Base-by-base conservation (phyloP, 2,329 filamentous ascomycete species). In the Calonectria fujianensis region DNA sequence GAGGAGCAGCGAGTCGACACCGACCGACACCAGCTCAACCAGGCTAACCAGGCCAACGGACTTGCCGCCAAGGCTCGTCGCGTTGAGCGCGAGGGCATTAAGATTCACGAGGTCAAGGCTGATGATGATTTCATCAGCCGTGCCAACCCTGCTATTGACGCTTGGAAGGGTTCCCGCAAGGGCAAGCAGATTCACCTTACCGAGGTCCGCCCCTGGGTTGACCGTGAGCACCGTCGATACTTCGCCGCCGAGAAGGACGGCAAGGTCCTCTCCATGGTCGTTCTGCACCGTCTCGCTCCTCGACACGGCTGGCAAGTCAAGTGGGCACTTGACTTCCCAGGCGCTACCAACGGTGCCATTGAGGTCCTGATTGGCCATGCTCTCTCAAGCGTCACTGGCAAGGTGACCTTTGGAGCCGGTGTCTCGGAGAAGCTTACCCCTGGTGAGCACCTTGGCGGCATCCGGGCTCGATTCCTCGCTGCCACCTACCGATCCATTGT, bases 281-380 rank as follows among this genome's bases (percentile, higher is more conserved):
- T 96, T 11, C 88, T 98, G 80, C 94, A 94, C 69, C 94, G 95
- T 84, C 91, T 98, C 35, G 91, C 94, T 4, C 95, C 95, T 2
- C 89, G 91, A 45, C 92, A 97, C 83, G 96, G 96, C 70, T 97
- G 95, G 92, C 96, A 98, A 87, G 93, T 98, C 83, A 98, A 98
- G 88, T 98, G 97, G 88, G 94, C 94, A n/a, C 92, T 98, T 70
- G 95, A 98, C 85, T 98, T 98, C 89, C 96, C 96, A 0, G 92
- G 91, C 32, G 91, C 96, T 0, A 94, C 96, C n/a, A 95, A 92
- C 57, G 96, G 96, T 61, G 93, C 94, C 41, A 98, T 98, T 76
- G 96, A 98, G 86, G 90, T 93, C 51, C 91, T 97, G 51, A 94
- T 97, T 80, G 92, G 94, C 48, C 90, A 93, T 82, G 91, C 94